phyloP scores from a whole-genome alignment of 345 rosid species.

The Linum usitatissimum region DNA sequence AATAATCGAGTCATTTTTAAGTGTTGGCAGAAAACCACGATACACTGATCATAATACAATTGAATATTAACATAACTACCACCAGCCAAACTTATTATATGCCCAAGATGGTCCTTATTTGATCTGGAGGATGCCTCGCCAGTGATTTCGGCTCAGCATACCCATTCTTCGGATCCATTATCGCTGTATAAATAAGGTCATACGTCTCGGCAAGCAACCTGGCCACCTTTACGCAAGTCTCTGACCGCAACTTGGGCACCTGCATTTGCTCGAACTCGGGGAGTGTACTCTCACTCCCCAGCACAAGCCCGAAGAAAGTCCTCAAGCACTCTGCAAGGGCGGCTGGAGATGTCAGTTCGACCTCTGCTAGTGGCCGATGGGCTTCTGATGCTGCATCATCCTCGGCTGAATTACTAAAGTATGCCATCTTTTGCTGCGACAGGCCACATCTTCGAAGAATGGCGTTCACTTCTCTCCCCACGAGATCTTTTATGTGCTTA shows the following conservation, averaged over 20 bases:
- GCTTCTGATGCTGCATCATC: slow-evolving; percentile 17
- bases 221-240: slow-evolving; percentile 58
- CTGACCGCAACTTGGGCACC: slow-evolving; percentile 85
- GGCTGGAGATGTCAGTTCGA: slow-evolving; percentile 55
- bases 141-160: slow-evolving; percentile 75
- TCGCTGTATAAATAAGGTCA: slow-evolving; percentile 57
- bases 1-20: not conserved
- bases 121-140: slow-evolving; percentile 93
- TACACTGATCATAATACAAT: not conserved
- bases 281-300: slow-evolving; percentile 76
- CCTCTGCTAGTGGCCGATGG: slow-evolving; percentile 33
- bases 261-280: slow-evolving; percentile 92
- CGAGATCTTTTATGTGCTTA: slow-evolving; percentile 51
- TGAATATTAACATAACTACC: not conserved
- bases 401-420: slow-evolving; percentile 33
- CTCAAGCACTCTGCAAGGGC: slow-evolving; percentile 63
- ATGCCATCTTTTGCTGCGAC: slow-evolving; percentile 49
- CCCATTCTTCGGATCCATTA: slow-evolving; percentile 61
- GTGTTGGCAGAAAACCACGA: not conserved
- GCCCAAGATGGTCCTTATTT: slow-evolving; percentile 85
- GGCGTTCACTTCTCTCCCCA: slow-evolving; percentile 75
- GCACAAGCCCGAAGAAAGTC: slow-evolving; percentile 71
- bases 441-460: slow-evolving; percentile 64
- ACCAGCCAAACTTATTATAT: slow-evolving; percentile 27
- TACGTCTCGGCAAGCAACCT: slow-evolving; percentile 68